Base-by-base conservation (phyloP, 1,284 basidiomycete species). In the Coniferiporia sulphurascens region DNA sequence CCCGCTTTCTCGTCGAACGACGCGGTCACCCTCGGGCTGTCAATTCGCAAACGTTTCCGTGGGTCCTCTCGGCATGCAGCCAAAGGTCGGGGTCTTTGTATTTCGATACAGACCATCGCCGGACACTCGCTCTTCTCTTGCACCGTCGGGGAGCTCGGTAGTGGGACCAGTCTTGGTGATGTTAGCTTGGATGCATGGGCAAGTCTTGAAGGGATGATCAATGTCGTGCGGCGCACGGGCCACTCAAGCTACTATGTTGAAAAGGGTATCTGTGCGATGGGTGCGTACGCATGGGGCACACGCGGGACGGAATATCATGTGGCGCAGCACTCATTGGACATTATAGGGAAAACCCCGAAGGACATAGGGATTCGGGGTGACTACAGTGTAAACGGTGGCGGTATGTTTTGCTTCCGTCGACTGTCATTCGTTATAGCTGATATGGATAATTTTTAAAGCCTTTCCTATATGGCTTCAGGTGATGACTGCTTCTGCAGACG, bases 401-500 rank as follows among this genome's bases (percentile, higher is more conserved):
- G 89, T 91, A 64, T 71, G 83, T 75, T 22, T 55, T 41, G 15
- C 27, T 52, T 52, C 32, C 5, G 48, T 21, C 34, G 15, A 34
- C 45, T 8, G 3, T 8, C 38, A 15, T 41, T 41, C 38, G 38
- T 41, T 41, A 8, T 8, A 15, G 15, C 7, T 41, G 15, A 12
- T 41, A 41, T 41, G 15, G 3, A 12, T 3, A 15, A 8, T 62
- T 56, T 43, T 57, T 59, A 35, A 49, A 91, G 89, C 89, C 1
- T 91, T 89, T 76, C 89, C 89, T 13, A 84, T 91, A 65, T 91
- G 89, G 89, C 72, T 91, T 57, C 85, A 90, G 78, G 89, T 88
- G 27, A 27, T 27, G 71, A 67, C 41, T 44, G 9, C 52, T 38
- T 34, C 52, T 59, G 34, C 35, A 52, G 19, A 56, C 52, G 5